Base-by-base conservation (phyloP, 2,329 filamentous ascomycete species). In the Pyrenophora seminiperda region DNA sequence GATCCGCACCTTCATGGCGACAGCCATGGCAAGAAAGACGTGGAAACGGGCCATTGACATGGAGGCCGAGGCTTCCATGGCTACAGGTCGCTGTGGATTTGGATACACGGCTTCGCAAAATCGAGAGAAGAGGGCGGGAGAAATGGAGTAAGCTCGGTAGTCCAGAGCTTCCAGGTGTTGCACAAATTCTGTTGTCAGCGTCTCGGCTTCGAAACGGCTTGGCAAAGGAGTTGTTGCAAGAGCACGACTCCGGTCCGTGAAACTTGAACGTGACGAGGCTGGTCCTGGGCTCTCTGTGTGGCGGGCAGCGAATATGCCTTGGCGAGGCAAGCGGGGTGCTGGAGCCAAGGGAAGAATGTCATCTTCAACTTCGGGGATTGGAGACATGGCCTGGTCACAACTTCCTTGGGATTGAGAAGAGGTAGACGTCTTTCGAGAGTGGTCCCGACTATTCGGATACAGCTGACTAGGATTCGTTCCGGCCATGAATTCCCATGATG, bases 141-240 rank as follows among this genome's bases (percentile, higher is more conserved):
- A 50, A 18, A 72, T 53, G 4, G 61, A 50, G 43, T 72, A 72
- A 2, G 59, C 53, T 30, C 61, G 61, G 20, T 63, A 67, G 20
- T 63, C 55, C 0, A 66, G 41, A 0, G 61, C 45, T 17, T 70
- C 63, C 5, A 72, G 20, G 22, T 69, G 52, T 18, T 67, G 61
- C 15, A 71, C 56, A 34, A 73, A 72, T 32, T 70, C 68, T 7
- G 65, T 50, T 0, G 68, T 71, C 2, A 73, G 52, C 0, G 70
- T 73, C 34, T 73, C 70, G 5, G 70, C 70, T 46, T 73, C 70
- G 39, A 72, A 73, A 2, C 65, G 66, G 41, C 67, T 71, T 0
- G 70, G 70, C 2, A 70, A 50, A 3, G 67, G 67, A 0, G 58
- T 66, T 1, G 63, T 64, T 6, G 57, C 60, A n/a, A 71, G 54